Evolutionary conservation across 2,329 filamentous ascomycete genomes (phyloP).

Genomic region (Mycosphaerella arachidis): DNA sequence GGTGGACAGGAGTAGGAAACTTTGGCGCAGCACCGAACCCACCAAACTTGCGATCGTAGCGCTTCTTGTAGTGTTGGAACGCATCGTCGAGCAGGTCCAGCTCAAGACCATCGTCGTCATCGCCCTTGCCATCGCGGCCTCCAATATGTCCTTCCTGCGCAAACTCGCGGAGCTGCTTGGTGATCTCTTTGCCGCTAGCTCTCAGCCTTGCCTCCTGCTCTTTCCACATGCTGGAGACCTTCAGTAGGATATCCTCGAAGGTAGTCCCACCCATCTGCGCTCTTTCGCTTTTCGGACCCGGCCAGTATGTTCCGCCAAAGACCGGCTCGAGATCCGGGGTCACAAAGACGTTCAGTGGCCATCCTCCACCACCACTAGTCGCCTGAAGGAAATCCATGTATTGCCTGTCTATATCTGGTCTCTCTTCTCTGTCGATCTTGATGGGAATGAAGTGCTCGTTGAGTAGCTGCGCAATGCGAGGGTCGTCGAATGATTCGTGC

Average conservation of each 20-base stretch:
- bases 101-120: slow-evolving; percentile 66
- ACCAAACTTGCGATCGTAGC: slow-evolving; percentile 73
- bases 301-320: slow-evolving; percentile 96
- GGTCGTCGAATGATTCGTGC: slow-evolving; percentile 82
- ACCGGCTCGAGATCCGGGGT: slow-evolving; percentile 90
- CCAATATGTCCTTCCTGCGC: slow-evolving; percentile 76
- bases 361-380: slow-evolving; percentile 82
- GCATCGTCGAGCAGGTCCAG: slow-evolving; percentile 89
- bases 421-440: slow-evolving; percentile 88
- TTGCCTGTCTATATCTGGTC: slow-evolving; percentile 88
- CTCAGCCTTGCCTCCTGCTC: slow-evolving; percentile 80
- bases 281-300: slow-evolving; percentile 63
- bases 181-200: slow-evolving; percentile 76
- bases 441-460: slow-evolving; percentile 88
- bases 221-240: slow-evolving; percentile 69
- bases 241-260: slow-evolving; percentile 77
- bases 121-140: slow-evolving; percentile 25
- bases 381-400: slow-evolving; percentile 99
- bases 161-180: slow-evolving; percentile 76
- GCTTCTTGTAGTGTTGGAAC: slow-evolving; percentile 70
- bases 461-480: slow-evolving; percentile 72
- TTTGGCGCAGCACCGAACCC: slow-evolving; percentile 77
- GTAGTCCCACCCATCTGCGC: slow-evolving; percentile 56
- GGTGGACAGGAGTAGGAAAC: slow-evolving; percentile 81
- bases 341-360: slow-evolving; percentile 95